Evolutionary conservation across 768 basidiomycete genomes (phyloP).

Genomic region (Boletellus emodensis): DNA sequence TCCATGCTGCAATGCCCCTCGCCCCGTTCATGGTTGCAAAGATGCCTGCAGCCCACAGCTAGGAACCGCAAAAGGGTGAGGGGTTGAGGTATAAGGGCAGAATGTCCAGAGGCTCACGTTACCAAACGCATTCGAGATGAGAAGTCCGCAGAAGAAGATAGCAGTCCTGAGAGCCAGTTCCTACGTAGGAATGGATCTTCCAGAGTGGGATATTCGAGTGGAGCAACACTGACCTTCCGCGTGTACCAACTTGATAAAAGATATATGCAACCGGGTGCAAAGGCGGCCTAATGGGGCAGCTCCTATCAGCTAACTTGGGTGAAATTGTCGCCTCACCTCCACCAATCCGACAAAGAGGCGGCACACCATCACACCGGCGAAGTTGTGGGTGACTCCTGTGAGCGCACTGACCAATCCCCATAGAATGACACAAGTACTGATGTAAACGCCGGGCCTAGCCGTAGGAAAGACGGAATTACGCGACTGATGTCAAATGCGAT

Average conservation of each 20-base stretch:
- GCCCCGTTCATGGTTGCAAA: constrained; percentile 64
- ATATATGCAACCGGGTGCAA: constrained; percentile 56
- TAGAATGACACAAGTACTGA: no score
- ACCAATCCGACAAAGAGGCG: no score
- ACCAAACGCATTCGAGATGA: constrained; percentile 66
- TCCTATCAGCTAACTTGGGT: no score
- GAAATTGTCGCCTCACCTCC: no score
- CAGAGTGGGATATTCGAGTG: background rate
- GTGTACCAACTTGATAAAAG: constrained; percentile 29
- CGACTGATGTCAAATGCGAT: no score
- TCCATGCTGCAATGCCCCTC: constrained; percentile 64
- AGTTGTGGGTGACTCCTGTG: no score
- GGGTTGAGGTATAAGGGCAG: background rate
- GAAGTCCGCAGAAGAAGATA: constrained; percentile 53
- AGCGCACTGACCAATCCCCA: no score
- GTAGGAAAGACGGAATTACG: no score
- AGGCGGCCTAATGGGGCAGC: constrained; percentile 41
- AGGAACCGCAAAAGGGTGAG: background rate
- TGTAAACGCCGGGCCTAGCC: no score
- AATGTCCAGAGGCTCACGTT: constrained; percentile 37
- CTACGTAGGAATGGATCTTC: constrained; percentile 24
- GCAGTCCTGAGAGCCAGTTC: constrained; percentile 64
- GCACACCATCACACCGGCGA: no score
- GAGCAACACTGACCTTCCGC: constrained; percentile 10
- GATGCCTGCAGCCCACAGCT: constrained; percentile 73